These are phyloP conservation scores for Rhytidhysteron rufulum DNA, from an alignment of 2,329 filamentous ascomycete genomes.

Conservation along the genomic window DNA sequence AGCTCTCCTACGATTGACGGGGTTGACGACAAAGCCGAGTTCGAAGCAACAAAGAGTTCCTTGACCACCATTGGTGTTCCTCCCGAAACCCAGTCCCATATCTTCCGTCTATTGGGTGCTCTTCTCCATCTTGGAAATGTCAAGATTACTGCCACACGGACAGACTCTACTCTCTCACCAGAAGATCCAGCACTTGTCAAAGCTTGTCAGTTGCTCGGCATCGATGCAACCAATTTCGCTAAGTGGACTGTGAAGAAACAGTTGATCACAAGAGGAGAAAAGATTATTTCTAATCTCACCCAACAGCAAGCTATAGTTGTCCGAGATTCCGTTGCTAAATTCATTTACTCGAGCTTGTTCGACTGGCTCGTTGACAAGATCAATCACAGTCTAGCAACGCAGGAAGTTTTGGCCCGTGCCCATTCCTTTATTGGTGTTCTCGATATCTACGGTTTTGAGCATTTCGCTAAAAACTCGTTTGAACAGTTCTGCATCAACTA, in stretches of 20 bases:
- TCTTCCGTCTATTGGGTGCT: slow-evolving; percentile 87
- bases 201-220: slow-evolving; percentile 81
- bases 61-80: slow-evolving; percentile 83
- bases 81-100: slow-evolving; percentile 69
- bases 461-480: slow-evolving; percentile 99
- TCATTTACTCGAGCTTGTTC: slow-evolving; percentile 96
- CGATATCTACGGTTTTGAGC: slow-evolving; percentile 99
- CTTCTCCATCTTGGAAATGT: slow-evolving; percentile 93
- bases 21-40: slow-evolving; percentile 93
- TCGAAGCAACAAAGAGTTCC: slow-evolving; percentile 80
- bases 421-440: slow-evolving; percentile 93
- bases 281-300: slow-evolving; percentile 92
- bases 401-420: slow-evolving; percentile 78
- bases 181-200: slow-evolving; percentile 77
- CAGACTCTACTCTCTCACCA: slow-evolving; percentile 77
- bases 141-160: slow-evolving; percentile 87
- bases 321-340: slow-evolving; percentile 95
- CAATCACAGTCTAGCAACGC: slow-evolving; percentile 83
- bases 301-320: slow-evolving; percentile 93
- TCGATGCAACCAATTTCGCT: slow-evolving; percentile 79
- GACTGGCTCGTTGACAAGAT: slow-evolving; percentile 99
- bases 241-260: slow-evolving; percentile 99
- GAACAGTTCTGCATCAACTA: slow-evolving; percentile 99
- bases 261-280: slow-evolving; percentile 90
- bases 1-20: slow-evolving; percentile 87